Conservation (phyloP, 2,329 filamentous ascomycete species). For the Lithohypha guttulata region DNA sequence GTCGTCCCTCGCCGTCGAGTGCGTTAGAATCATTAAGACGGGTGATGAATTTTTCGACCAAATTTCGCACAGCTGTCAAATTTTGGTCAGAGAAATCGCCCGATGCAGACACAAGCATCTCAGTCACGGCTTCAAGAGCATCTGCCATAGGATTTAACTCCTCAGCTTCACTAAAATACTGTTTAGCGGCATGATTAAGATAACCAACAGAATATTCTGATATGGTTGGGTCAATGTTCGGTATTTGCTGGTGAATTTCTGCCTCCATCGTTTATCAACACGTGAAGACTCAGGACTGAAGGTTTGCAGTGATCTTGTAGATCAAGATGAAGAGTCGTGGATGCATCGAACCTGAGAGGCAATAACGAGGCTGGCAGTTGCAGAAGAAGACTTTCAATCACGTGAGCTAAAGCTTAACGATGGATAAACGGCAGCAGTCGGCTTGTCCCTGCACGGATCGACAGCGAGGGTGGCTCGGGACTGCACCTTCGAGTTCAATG, state of each 20-base stretch:
- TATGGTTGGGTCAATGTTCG: constrained; percentile 76
- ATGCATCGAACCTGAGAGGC: too few relatives aligned
- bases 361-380: too few relatives aligned
- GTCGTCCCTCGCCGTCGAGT: constrained; percentile 52
- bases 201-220: constrained; percentile 93
- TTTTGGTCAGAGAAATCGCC: constrained; percentile 63
- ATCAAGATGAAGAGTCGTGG: not conserved
- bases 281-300: too few relatives aligned
- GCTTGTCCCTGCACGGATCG: too few relatives aligned
- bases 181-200: constrained; percentile 79
- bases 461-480: too few relatives aligned
- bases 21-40: constrained; percentile 67
- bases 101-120: constrained; percentile 84
- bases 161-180: constrained; percentile 66
- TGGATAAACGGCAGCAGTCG: too few relatives aligned
- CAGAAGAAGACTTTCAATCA: too few relatives aligned
- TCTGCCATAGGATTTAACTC: constrained; percentile 69
- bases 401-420: too few relatives aligned
- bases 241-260: constrained; percentile 73
- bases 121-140: constrained; percentile 73
- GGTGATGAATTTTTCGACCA: constrained; percentile 83
- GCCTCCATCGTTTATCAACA: constrained; percentile 85
- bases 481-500: too few relatives aligned
- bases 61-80: constrained; percentile 65
- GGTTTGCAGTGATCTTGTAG: too few relatives aligned